Conservation (phyloP, 192 early-diverging fungal genomes). For the Lunasporangiospora selenospora region DNA sequence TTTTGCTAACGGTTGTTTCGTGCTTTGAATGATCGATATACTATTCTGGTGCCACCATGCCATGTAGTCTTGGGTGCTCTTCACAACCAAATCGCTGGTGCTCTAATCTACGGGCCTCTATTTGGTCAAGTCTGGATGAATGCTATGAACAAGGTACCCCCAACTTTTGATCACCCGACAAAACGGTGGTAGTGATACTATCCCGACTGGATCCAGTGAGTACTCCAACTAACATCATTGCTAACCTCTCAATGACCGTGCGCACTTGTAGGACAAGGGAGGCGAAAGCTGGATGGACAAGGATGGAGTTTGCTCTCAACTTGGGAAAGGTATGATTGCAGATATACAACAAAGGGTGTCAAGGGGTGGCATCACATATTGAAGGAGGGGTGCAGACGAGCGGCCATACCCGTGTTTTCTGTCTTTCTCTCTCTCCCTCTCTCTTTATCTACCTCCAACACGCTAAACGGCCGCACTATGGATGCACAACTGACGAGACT, state of each 20-base stretch:
- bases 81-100: constrained; percentile 36
- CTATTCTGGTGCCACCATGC: background rate
- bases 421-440: background rate
- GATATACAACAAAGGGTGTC: no score
- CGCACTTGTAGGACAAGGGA: constrained; percentile 42
- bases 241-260: no score
- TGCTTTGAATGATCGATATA: constrained; percentile 52
- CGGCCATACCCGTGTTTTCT: background rate
- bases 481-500: no score
- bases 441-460: background rate
- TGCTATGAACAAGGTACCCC: constrained; percentile 46
- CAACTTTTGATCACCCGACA: no score
- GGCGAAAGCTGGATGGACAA: constrained; percentile 15
- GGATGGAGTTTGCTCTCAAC: constrained; percentile 25
- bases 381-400: no score
- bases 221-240: no score
- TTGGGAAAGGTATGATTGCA: constrained; percentile 15
- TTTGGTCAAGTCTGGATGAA: constrained; percentile 43
- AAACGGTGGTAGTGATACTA: no score
- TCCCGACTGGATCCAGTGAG: no score
- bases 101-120: constrained; percentile 43
- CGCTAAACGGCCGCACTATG: no score
- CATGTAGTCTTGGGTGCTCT: constrained; percentile 32
- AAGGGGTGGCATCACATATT: no score
- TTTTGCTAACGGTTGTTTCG: constrained; percentile 81